Base-by-base conservation (phyloP, 176 grass and related monocot genomes). In the Triticum timopheevii region DNA sequence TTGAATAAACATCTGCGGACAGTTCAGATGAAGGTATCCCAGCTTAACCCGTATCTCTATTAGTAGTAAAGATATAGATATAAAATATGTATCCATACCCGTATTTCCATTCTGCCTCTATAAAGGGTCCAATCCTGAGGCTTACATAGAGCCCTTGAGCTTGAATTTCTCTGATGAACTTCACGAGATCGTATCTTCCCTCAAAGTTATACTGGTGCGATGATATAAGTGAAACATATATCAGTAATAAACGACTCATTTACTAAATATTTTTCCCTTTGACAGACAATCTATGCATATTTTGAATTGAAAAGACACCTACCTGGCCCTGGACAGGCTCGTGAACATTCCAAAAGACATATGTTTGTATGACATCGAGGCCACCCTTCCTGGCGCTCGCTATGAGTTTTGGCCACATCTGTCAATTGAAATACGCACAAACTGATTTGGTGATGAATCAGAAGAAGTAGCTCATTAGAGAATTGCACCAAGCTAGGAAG, bases 351-450 rank as follows among this genome's bases (percentile, higher is more conserved):
- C 96, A 98, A 42, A 98, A 98, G 30, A 95, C 91, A 13, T 98
- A 98, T 0, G 96, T 98, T 87, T 95, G 83, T 77, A 98, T 91
- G 69, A 90, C 86, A 71, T 98, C 86, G 70, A 98, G 76, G 23
- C 96, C 96, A 12, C 96, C 96, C 15, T 40, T 58, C 91, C 89
- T 93, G 12, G 93, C 93, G 63, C 85, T 90, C 23, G 87, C 50
- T 76, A 98, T 86, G 61, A 98, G 72, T 79, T 86, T 85, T 23
- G 93, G 91, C 96, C 96, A 98, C 96, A 95, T 98, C 96, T 98
- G 83, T 73, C 10, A 23, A 49, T 44, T 72, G 69, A 15, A 67
- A 74, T 31, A 27, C 35, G 39, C 19, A 13, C 24, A 19, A 73
- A 45, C 20, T 54, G 15, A 7, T 65, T 65, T 40, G 50, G 23